A percentile compares a stretch with the other conserved stretches of the same genome.
phyloP scores from a whole-genome alignment of 2,329 filamentous ascomycete genomes.

The Hypocreales sp. region DNA sequence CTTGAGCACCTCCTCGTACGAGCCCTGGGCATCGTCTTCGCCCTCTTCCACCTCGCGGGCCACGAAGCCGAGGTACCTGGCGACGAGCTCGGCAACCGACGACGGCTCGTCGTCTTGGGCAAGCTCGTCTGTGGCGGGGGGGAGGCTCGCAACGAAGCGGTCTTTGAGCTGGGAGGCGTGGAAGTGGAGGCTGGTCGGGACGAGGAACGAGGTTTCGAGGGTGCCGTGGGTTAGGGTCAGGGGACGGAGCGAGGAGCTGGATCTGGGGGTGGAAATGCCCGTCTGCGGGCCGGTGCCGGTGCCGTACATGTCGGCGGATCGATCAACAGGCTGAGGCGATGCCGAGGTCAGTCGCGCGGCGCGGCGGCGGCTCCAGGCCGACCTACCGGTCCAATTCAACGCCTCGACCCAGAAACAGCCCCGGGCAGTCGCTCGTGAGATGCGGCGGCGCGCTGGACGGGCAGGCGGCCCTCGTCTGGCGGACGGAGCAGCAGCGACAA shows the following conservation, averaged over 20 bases:
- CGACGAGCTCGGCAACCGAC: constrained; percentile 81
- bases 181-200: constrained; percentile 91
- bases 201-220: constrained; percentile 89
- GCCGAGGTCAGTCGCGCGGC: no score
- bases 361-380: no score
- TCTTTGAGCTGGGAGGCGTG: constrained; percentile 91
- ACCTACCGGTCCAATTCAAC: no score
- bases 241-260: constrained; percentile 80
- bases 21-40: constrained; percentile 77
- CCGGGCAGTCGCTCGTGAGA: constrained; percentile 1
- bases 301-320: constrained; percentile 79
- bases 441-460: constrained; percentile 1
- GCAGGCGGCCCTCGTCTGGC: no score
- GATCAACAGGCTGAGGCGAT: no score
- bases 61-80: constrained; percentile 82
- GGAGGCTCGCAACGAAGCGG: constrained; percentile 70
- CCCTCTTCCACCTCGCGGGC: constrained; percentile 81
- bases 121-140: constrained; percentile 86
- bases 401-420: no score
- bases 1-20: constrained; percentile 85
- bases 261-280: constrained; percentile 91
- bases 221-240: constrained; percentile 84
- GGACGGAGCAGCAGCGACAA: no score
- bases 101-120: constrained; percentile 99
- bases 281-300: constrained; percentile 74